Percentiles rank a stretch among this genome's conserved stretches.
Evolutionary conservation across 148 eudicot genomes (phyloP).

Genomic region (Selenicereus undatus): DNA sequence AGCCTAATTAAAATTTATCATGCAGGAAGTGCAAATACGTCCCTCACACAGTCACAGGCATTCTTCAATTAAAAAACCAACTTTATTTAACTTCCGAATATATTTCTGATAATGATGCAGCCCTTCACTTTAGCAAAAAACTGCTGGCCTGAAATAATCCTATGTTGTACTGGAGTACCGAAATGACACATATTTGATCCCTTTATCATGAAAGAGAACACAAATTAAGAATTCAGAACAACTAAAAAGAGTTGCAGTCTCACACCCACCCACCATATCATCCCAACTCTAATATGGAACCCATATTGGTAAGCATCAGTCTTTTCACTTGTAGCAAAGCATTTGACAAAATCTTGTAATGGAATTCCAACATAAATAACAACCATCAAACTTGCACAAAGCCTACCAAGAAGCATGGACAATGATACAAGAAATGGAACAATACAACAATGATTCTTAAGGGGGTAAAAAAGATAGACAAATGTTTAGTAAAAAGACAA

Average conservation of each 20-base stretch:
- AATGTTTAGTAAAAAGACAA: no score
- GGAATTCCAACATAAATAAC: no score
- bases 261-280: not conserved
- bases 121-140: not conserved
- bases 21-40: not conserved
- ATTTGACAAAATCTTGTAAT: not conserved
- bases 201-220: not conserved
- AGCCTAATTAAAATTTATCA: not conserved
- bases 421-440: no score
- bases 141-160: not conserved
- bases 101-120: not conserved
- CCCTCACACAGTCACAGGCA: not conserved
- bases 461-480: no score
- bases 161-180: not conserved
- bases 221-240: no score
- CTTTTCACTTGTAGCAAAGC: not conserved
- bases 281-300: not conserved
- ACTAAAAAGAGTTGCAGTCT: not conserved
- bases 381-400: no score
- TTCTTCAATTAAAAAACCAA: not conserved
- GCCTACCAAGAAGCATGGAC: no score
- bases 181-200: not conserved
- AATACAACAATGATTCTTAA: no score
- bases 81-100: not conserved
- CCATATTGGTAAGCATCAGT: not conserved